Percentiles rank a stretch among this genome's conserved stretches.
These are phyloP conservation scores for Globisporangium cystogenes DNA, from an alignment of 352 stramenopile species.

Conservation along the genomic window DNA sequence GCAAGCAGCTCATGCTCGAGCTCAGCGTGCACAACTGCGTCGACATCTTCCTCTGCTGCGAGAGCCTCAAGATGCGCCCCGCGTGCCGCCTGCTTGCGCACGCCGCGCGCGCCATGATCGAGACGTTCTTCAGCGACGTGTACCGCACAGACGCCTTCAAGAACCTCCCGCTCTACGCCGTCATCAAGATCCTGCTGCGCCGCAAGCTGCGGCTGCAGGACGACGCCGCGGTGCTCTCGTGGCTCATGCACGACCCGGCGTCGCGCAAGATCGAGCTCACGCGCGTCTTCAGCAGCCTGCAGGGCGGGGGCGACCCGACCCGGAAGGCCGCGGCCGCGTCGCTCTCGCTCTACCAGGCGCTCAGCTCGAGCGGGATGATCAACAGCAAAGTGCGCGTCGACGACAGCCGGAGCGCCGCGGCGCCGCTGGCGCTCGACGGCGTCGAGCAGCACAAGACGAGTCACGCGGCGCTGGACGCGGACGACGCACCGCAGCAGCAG, in stretches of 20 bases:
- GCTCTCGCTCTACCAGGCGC: slow-evolving; percentile 12
- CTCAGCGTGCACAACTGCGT: slow-evolving; percentile 62
- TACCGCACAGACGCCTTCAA: slow-evolving; percentile 51
- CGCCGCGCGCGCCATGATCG: slow-evolving; percentile 55
- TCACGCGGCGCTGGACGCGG: too few species aligned
- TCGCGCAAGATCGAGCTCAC: slow-evolving; percentile 26
- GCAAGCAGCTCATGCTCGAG: slow-evolving; percentile 66
- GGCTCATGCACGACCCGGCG: slow-evolving; percentile 45
- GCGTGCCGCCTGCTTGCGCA: slow-evolving; percentile 45
- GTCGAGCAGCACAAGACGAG: slow-evolving; percentile 1
- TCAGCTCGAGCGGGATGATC: slow-evolving; percentile 29
- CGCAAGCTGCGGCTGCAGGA: slow-evolving; percentile 22
- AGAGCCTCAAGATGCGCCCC: slow-evolving; percentile 40
- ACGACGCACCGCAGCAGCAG: too few species aligned
- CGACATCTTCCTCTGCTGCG: slow-evolving; percentile 68
- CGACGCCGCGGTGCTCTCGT: slow-evolving; percentile 33
- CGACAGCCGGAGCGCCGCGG: neutral
- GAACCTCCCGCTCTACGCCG: slow-evolving; percentile 32
- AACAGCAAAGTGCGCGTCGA: slow-evolving; percentile 28
- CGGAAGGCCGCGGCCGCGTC: slow-evolving; percentile 5
- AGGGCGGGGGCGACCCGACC: slow-evolving; percentile 1
- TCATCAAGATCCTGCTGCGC: slow-evolving; percentile 41
- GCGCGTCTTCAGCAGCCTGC: slow-evolving; percentile 9
- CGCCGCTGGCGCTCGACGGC: neutral
- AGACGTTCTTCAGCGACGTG: slow-evolving; percentile 56